These are phyloP conservation scores for Populus euphratica DNA, from an alignment of 345 rosid species.

Conservation along the genomic window DNA sequence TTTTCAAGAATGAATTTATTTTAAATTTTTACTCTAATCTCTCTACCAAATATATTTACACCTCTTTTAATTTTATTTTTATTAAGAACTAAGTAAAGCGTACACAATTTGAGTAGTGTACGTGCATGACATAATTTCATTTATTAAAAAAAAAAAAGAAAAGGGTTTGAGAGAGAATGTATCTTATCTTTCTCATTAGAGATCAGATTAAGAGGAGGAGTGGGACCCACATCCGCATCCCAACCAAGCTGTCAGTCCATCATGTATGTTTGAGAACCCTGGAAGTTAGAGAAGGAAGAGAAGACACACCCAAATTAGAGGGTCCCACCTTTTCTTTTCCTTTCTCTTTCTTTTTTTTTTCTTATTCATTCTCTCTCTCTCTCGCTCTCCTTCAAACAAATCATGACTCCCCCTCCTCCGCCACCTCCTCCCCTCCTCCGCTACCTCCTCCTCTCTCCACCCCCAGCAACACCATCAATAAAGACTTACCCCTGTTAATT, in stretches of 20 bases:
- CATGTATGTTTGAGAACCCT: not conserved
- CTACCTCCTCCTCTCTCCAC: not conserved
- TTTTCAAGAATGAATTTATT: no score
- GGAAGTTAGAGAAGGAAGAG: not conserved
- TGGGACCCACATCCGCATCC: not conserved
- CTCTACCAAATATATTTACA: no score
- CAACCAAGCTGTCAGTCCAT: not conserved
- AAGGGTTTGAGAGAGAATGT: not conserved
- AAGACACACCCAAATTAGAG: not conserved
- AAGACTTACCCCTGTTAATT: not conserved
- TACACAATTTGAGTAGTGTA: no score
- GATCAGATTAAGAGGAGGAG: not conserved
- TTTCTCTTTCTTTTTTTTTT: not conserved
- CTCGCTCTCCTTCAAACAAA: not conserved
- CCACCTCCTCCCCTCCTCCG: not conserved
- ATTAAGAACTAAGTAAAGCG: not conserved
- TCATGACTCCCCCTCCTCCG: conserved; percentile 15
- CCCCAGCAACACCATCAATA: not conserved
- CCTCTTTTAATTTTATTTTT: no score
- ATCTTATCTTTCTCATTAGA: not conserved
- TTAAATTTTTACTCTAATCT: no score
- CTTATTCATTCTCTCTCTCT: not conserved
- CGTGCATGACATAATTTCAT: not conserved
- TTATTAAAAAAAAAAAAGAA: no score
- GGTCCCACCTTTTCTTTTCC: conserved; percentile 4